Evolutionary conservation across 495 filamentous ascomycete species (phyloP).

Genomic region (Aspergillus egyptiacus): DNA sequence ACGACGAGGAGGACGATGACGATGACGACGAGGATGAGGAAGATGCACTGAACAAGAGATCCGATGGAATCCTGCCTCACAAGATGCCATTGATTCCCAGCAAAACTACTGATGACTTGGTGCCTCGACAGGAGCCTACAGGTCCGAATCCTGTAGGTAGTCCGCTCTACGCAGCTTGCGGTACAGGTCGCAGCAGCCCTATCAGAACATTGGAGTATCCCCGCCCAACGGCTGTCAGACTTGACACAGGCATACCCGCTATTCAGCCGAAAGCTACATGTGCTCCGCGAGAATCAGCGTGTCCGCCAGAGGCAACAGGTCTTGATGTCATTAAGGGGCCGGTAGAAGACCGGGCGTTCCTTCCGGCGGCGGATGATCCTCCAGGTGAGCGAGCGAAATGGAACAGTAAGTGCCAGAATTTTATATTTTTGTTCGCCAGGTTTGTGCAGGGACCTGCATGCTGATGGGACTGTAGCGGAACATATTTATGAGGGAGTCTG

Average conservation of each 20-base stretch:
- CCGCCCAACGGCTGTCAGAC: not conserved
- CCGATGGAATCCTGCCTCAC: not conserved
- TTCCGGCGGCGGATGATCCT: too few relatives aligned
- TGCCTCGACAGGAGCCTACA: too few relatives aligned
- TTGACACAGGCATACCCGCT: not conserved
- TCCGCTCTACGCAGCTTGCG: too few relatives aligned
- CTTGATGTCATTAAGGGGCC: not conserved
- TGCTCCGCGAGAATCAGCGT: not conserved
- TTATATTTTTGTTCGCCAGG: not conserved
- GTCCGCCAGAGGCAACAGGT: not conserved
- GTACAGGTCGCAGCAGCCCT: not conserved
- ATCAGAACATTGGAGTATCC: not conserved
- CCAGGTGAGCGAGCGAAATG: conserved; percentile 1
- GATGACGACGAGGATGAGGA: not conserved
- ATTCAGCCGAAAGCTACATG: not conserved
- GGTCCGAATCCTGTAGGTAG: too few relatives aligned
- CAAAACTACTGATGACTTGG: too few relatives aligned
- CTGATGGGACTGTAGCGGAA: conserved; percentile 2
- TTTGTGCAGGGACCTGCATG: not conserved
- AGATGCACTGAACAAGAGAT: not conserved
- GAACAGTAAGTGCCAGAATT: not conserved
- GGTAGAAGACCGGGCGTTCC: too few relatives aligned
- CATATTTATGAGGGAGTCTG: conserved; percentile 11
- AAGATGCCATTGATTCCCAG: not conserved
- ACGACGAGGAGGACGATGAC: not conserved